Conservation (phyloP, 2,329 filamentous ascomycete genomes). For the Ophiostoma sp. region DNA sequence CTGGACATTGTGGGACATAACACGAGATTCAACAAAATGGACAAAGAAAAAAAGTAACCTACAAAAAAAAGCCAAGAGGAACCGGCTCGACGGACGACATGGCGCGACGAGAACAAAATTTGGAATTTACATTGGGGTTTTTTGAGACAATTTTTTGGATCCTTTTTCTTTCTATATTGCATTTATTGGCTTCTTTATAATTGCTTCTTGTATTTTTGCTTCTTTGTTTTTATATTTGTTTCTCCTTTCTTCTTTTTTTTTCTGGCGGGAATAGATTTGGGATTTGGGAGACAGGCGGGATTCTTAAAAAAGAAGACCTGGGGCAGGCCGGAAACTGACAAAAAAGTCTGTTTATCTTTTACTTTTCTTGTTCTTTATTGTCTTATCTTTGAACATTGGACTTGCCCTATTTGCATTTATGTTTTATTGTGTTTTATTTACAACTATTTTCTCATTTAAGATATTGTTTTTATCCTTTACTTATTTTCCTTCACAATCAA, state of each 20-base stretch:
- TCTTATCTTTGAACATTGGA: background rate
- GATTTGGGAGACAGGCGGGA: background rate
- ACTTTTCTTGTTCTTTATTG: background rate
- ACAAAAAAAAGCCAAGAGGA: background rate
- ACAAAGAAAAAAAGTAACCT: background rate
- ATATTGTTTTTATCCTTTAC: no score
- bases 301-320: background rate
- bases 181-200: no score
- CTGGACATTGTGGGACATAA: background rate
- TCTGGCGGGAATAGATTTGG: background rate
- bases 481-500: no score
- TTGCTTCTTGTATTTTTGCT: background rate
- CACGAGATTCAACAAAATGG: background rate
- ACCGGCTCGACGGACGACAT: background rate
- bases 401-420: background rate
- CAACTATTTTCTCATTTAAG: background rate
- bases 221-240: background rate
- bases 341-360: background rate
- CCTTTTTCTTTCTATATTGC: background rate
- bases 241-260: background rate
- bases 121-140: background rate
- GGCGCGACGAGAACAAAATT: background rate
- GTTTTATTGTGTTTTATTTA: background rate
- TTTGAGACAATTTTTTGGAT: background rate
- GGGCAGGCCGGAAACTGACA: conserved; percentile 7